A percentile compares a stretch with the other conserved stretches of the same genome.
Evolutionary conservation across 169 alveolate genomes (phyloP).

Genomic region (Cryptosporidium parvum): DNA sequence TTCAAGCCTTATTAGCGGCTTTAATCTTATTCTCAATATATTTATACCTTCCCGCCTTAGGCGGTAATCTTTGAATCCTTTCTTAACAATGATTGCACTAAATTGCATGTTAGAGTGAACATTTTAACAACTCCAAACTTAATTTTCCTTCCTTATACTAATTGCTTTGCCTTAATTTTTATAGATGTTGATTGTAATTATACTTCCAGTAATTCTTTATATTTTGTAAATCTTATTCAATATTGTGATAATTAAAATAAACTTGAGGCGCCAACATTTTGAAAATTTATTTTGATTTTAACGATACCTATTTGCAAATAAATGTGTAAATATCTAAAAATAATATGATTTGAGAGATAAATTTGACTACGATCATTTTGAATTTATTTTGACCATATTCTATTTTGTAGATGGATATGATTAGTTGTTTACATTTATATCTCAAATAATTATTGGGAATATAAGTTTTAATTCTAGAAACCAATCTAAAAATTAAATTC

Average conservation of each 20-base stretch:
- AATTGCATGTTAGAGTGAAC: background rate
- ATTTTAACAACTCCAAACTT: background rate
- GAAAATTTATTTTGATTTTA: background rate
- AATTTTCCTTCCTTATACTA: background rate
- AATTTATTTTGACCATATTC: background rate
- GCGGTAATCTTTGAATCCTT: background rate
- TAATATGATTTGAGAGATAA: background rate
- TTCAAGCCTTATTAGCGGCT: background rate
- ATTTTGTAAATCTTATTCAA: background rate
- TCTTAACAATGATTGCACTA: background rate
- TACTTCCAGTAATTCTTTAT: too few species aligned
- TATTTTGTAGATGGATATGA: background rate
- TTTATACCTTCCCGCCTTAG: background rate
- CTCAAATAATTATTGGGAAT: background rate
- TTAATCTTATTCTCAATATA: background rate
- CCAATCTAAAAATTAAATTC: background rate
- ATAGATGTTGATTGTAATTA: background rate
- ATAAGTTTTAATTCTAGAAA: background rate
- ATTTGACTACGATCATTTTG: background rate
- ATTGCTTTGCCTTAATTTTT: background rate
- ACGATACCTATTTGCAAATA: background rate
- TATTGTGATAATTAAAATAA: background rate
- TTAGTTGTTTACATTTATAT: background rate
- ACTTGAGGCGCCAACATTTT: background rate
- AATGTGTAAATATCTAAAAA: background rate